phyloP scores from a whole-genome alignment of 75 land plant genomes.

The Picea sitchensis region DNA sequence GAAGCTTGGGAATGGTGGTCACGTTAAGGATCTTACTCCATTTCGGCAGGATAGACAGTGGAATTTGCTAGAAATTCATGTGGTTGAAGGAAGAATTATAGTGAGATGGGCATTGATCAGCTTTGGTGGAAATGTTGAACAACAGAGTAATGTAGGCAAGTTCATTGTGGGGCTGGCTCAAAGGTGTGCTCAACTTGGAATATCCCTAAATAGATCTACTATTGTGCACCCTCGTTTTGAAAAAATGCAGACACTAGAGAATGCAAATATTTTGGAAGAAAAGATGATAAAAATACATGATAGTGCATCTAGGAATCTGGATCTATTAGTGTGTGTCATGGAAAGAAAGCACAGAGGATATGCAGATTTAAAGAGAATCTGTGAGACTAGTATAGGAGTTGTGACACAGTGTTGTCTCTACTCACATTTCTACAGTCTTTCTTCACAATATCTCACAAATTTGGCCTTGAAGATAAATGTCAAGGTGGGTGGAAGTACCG shows the following conservation, averaged over 20 bases:
- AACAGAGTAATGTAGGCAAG: conserved; percentile 36
- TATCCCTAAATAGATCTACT: conserved; percentile 38
- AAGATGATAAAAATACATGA: conserved; percentile 50
- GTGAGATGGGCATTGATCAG: conserved; percentile 72
- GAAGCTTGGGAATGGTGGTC: conserved; percentile 61
- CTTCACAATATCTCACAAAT: conserved; percentile 77
- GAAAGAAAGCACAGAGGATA: conserved; percentile 70
- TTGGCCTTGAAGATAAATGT: conserved; percentile 87
- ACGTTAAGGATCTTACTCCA: conserved; percentile 42
- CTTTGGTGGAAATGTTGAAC: conserved; percentile 60
- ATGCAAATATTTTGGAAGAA: conserved; percentile 39
- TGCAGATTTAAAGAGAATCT: conserved; percentile 86
- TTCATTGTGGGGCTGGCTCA: conserved; percentile 48
- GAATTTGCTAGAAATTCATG: conserved; percentile 70
- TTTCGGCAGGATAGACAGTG: conserved; percentile 56
- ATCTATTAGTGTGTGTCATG: conserved; percentile 79
- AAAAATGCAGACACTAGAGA: conserved; percentile 46
- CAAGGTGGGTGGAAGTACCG: conserved; percentile 85
- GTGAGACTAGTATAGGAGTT: conserved; percentile 77
- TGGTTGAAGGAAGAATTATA: conserved; percentile 52
- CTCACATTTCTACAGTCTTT: conserved; percentile 36
- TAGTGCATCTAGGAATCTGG: conserved; percentile 47
- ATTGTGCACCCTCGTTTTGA: conserved; percentile 39
- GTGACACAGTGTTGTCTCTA: conserved; percentile 85
- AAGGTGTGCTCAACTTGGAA: conserved; percentile 69